phyloP scores from a whole-genome alignment of 768 basidiomycete species.

The Neoboletus subvelutipes region DNA sequence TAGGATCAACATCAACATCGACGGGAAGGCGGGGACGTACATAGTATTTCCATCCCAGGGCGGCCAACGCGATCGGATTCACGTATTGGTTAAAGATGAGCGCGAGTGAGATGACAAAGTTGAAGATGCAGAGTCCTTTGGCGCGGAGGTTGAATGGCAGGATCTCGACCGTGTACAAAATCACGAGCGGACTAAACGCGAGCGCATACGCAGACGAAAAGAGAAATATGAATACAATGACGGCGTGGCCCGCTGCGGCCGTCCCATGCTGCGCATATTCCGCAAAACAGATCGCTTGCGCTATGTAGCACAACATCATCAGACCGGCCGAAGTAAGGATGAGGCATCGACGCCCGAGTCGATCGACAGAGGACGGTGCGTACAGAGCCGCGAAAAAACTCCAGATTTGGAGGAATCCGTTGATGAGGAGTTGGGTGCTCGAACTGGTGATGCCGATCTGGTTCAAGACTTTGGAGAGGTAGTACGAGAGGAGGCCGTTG shows the following conservation, averaged over 20 bases:
- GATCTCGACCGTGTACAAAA: conserved; percentile 70
- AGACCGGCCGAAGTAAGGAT: conserved; percentile 57
- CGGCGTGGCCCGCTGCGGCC: conserved; percentile 49
- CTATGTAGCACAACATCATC: conserved; percentile 64
- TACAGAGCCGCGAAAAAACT: conserved; percentile 19
- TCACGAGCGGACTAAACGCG: conserved; percentile 73
- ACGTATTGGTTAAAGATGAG: conserved; percentile 79
- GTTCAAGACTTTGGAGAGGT: conserved; percentile 66
- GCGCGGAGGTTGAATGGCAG: conserved; percentile 78
- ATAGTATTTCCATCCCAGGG: conserved; percentile 51
- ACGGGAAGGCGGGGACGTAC: neutral
- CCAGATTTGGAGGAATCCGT: conserved; percentile 57
- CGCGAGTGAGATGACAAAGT: conserved; percentile 59
- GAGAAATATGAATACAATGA: conserved; percentile 55
- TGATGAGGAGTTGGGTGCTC: conserved; percentile 58
- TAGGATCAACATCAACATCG: neutral
- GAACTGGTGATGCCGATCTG: conserved; percentile 58
- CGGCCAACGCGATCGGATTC: conserved; percentile 69
- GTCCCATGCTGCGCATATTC: conserved; percentile 47
- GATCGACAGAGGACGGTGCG: conserved; percentile 45
- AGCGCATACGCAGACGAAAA: conserved; percentile 56
- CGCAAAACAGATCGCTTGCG: conserved; percentile 69
- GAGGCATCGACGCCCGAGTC: conserved; percentile 61
- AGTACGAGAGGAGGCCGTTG: conserved; percentile 71
- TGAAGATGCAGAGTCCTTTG: conserved; percentile 78